Base-by-base conservation (phyloP, 2,329 filamentous ascomycete genomes). In the Hirsutella thompsonii region DNA sequence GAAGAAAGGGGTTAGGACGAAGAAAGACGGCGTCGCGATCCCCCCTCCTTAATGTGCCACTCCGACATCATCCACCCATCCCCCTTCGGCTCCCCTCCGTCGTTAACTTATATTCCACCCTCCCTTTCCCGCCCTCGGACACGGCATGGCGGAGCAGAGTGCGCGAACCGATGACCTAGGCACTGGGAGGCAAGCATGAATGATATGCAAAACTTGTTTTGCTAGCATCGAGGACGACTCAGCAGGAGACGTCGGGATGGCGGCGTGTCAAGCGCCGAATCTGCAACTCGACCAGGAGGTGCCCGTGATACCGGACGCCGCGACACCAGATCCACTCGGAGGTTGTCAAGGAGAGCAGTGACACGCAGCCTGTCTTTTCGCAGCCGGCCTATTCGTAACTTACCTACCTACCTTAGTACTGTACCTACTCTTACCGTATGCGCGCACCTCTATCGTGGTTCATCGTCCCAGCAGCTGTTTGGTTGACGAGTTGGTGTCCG, bases 1-100 rank as follows among this genome's bases (percentile, higher is more conserved):
- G 36, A 14, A 20, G 35, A 36, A 33, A 41, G 35, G 35, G 39
- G 39, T 29, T 37, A 29, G 39, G 39, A 33, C 26, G 35, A 37
- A 23, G 40, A 37, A 32, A n/a, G 36, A 38, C 20, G 40, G 36
- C 40, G 40, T 38, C 36, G 16, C 9, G 30, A 38, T 19, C 11
- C 40, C 40, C n/a, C 40, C 36, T 38, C 40, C 28, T 9, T 26
- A 9, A 6, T 26, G 23, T 26, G 23, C 23, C 16, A n/a, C 32
- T 30, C 19, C 38, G 32, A 20, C 18, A 16, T 19, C 23, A 18
- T 20, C 29, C 28, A 19, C 28, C 36, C 40, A 8, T 33, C 32
- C 14, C 16, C 18, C 14, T n/a, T 6, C 14, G 32, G 18, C 20
- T 18, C n/a, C 9, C 20, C 36, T 34, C 26, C 34, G 20, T 20